Evolutionary conservation across 768 basidiomycete species (phyloP), one percentile per base, ranked within the genome.

Genomic region (Glaciozyma antarctica): DNA sequence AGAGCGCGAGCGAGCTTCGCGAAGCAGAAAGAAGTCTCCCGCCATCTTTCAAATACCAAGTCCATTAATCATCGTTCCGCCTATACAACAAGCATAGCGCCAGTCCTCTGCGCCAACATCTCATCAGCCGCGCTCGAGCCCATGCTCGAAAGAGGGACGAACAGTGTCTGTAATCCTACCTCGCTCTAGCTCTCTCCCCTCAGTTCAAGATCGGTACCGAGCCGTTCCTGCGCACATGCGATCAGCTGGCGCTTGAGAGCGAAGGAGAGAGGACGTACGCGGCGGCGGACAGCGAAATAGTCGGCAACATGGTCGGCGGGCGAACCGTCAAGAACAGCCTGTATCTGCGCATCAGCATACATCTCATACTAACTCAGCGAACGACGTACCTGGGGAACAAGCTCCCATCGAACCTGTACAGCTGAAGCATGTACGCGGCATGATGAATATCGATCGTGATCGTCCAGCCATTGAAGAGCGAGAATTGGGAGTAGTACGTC

Each of bases 331-430:
- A 69, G 69, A 75, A 77, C 71, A 78, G 53, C 58, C 67, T 64
- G 62, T 8, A 26, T 0, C 13, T 3, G 22, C 9, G 4, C 28
- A 26, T n/a, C 8, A 30, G 41, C 38, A n/a, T n/a, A n/a, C n/a
- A n/a, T n/a, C n/a, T n/a, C n/a, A n/a, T n/a, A n/a, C n/a, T n/a
- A n/a, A n/a, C n/a, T n/a, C n/a, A n/a, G n/a, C n/a, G n/a, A n/a
- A n/a, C n/a, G n/a, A 53, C 67, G 17, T 55, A 63, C 65, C 69
- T 59, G 0, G 89, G 81, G 44, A 90, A 76, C 2, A 88, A 86
- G 0, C 83, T 73, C 1, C 90, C 91, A 72, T 94, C 88, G 63
- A 81, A 89, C 69, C 83, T 78, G 80, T 86, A 88, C 61, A 97
- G 68, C 71, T 88, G 86, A 6, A 97, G 81, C 68, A 87, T 86